phyloP scores from a whole-genome alignment of 495 filamentous ascomycete genomes.

The Penicillium subrubescens region DNA sequence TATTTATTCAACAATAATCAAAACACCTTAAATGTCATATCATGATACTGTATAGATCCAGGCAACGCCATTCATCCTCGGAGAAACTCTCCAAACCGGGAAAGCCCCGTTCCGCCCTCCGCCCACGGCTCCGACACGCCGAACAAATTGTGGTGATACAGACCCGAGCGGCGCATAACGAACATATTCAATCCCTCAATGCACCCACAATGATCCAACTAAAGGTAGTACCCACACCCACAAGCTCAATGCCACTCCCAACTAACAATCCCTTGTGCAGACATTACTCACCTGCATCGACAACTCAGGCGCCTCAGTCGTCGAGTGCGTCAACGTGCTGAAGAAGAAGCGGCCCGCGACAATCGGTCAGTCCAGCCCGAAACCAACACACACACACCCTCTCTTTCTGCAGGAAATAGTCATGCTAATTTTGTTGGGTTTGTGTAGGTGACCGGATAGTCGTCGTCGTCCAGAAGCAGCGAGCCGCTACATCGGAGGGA shows the following conservation, averaged over 20 bases:
- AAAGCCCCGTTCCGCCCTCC: slow-evolving; percentile 29
- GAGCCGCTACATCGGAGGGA: slow-evolving; percentile 69
- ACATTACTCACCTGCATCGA: slow-evolving; percentile 99
- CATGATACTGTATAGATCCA: too few species aligned
- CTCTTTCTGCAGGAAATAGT: too few species aligned
- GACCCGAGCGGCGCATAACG: neutral
- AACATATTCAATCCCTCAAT: slow-evolving; percentile 18
- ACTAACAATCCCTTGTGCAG: slow-evolving; percentile 45
- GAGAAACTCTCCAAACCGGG: slow-evolving; percentile 28
- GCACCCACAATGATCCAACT: slow-evolving; percentile 89
- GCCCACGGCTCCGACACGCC: slow-evolving; percentile 5
- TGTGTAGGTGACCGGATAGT: slow-evolving; percentile 89
- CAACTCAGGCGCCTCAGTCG: slow-evolving; percentile 97
- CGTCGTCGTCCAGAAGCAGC: slow-evolving; percentile 95
- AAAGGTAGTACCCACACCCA: slow-evolving; percentile 64
- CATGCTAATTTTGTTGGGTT: neutral
- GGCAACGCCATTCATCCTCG: neutral
- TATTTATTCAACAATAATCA: too few species aligned
- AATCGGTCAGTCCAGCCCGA: slow-evolving; percentile 66
- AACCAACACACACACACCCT: too few species aligned
- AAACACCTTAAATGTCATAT: too few species aligned
- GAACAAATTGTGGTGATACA: slow-evolving; percentile 32
- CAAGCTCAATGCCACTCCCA: neutral
- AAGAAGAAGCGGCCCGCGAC: slow-evolving; percentile 87
- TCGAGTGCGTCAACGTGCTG: slow-evolving; percentile 92